Base-by-base conservation (phyloP, 768 basidiomycete genomes). In the Termitomyces heimii region DNA sequence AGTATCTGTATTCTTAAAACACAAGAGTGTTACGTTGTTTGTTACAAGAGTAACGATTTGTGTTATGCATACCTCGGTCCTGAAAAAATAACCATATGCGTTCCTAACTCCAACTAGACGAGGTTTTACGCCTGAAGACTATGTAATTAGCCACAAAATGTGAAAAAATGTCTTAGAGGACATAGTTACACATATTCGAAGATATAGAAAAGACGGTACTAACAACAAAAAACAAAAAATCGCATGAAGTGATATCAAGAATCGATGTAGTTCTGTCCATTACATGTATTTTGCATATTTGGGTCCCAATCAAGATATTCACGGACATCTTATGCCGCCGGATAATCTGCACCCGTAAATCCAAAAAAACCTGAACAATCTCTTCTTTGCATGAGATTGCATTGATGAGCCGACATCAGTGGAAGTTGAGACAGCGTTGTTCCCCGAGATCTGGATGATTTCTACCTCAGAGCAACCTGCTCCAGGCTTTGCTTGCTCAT, bases 401-500 rank as follows among this genome's bases (percentile, higher is more conserved):
- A 10, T 28, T 26, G 16, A 35, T 9, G 22, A 13, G 22, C 16
- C 16, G 9, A 37, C 22, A 2, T 39, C 24, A 37, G 9, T 37
- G 22, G 22, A 26, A 51, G 22, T 50, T 9, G 34, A 26, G 2
- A 12, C 24, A 16, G 35, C 50, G 2, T 37, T 7, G 18, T 10
- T 51, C n/a, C 39, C 39, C 16, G 50, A 18, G 12, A 37, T 28
- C 26, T 50, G 49, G 24, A 26, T 18, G 9, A 26, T 12, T 24
- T 46, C 44, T 40, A 28, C 52, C 34, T 50, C 10, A 2, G n/a
- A n/a, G 28, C 26, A 43, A 53, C 52, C 52, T 18, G 52, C 35
- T 42, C 52, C 52, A 31, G 52, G 52, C 39, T 42, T 53, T 3
- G 42, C 14, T 28, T 43, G 52, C 57, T 73, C 71, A 39, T 66